phyloP scores from a whole-genome alignment of 2,329 filamentous ascomycete genomes.

The Penicillium sp. region DNA sequence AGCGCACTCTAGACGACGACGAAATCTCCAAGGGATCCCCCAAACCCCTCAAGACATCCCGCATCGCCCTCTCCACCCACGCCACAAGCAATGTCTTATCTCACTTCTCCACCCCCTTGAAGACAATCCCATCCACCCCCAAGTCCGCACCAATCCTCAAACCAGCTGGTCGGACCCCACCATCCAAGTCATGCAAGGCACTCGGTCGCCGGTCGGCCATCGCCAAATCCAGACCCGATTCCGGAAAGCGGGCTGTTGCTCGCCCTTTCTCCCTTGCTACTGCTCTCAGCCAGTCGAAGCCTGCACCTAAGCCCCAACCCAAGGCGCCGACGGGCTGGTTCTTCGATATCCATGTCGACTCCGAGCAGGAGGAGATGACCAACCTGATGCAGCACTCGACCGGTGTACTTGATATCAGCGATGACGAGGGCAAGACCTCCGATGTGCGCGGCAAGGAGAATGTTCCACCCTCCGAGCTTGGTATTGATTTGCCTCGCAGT shows the following conservation, averaged over 20 bases:
- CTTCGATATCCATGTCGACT: conserved; percentile 94
- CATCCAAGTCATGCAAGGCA: conserved; percentile 67
- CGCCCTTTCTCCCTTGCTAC: conserved; percentile 80
- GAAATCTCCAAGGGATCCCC: conserved; percentile 31
- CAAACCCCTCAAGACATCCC: conserved; percentile 55
- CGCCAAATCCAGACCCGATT: conserved; percentile 68
- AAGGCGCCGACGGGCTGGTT: conserved; percentile 62
- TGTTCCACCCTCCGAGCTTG: conserved; percentile 66
- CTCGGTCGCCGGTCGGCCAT: conserved; percentile 65
- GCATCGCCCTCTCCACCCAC: conserved; percentile 33
- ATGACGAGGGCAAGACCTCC: conserved; percentile 67
- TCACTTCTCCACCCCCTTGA: conserved; percentile 25
- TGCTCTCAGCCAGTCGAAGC: conserved; percentile 62
- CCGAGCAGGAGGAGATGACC: conserved; percentile 83
- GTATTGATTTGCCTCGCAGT: conserved; percentile 58
- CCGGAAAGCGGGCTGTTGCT: conserved; percentile 49
- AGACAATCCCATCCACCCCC: conserved; percentile 37
- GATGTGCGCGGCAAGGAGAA: conserved; percentile 87
- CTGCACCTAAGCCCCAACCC: conserved; percentile 49
- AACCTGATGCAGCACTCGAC: conserved; percentile 92
- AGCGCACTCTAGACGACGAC: conserved; percentile 36
- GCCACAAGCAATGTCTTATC: conserved; percentile 21
- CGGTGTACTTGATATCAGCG: conserved; percentile 81
- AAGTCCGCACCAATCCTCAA: conserved; percentile 59
- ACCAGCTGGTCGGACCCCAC: conserved; percentile 79